Conservation (phyloP, 176 grass and related monocot genomes). For the Calamus simplicifolius region DNA sequence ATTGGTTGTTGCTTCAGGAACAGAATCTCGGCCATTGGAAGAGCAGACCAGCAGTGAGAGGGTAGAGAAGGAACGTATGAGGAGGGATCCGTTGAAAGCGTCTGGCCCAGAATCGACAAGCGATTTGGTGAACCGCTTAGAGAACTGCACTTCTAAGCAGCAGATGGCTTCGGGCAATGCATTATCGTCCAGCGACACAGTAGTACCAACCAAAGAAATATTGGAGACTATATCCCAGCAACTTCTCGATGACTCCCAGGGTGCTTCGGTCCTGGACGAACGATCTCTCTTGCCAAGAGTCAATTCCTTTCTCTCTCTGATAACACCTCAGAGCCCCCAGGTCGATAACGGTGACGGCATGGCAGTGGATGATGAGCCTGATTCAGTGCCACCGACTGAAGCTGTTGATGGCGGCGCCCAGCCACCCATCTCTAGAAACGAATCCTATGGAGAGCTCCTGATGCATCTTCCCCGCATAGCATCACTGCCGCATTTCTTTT, state of each 20-base stretch:
- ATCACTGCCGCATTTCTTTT: slow-evolving; percentile 11
- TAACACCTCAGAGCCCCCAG: background rate
- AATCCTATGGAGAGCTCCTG: slow-evolving; percentile 10
- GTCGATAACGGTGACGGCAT: background rate
- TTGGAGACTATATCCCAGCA: slow-evolving; percentile 7
- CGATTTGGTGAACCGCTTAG: slow-evolving; percentile 10
- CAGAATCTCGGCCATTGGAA: slow-evolving; percentile 5
- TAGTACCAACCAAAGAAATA: slow-evolving; percentile 7
- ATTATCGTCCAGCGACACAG: background rate
- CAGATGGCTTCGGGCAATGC: background rate
- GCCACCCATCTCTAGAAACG: slow-evolving; percentile 4
- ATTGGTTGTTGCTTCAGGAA: too few species aligned
- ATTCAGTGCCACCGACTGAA: background rate
- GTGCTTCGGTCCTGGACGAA: background rate
- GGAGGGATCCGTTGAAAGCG: slow-evolving; percentile 9
- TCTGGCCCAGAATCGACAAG: background rate
- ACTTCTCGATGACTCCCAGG: slow-evolving; percentile 5
- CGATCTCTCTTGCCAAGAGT: slow-evolving; percentile 4
- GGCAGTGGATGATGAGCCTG: background rate
- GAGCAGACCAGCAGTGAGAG: background rate
- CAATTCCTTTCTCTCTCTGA: slow-evolving; percentile 8
- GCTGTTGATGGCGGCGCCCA: background rate
- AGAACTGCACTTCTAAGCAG: background rate
- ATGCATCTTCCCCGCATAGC: slow-evolving; percentile 14
- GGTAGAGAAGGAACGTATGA: background rate